These are phyloP conservation scores for Aureobasidium lini DNA, from an alignment of 2,329 filamentous ascomycete genomes.

Conservation along the genomic window DNA sequence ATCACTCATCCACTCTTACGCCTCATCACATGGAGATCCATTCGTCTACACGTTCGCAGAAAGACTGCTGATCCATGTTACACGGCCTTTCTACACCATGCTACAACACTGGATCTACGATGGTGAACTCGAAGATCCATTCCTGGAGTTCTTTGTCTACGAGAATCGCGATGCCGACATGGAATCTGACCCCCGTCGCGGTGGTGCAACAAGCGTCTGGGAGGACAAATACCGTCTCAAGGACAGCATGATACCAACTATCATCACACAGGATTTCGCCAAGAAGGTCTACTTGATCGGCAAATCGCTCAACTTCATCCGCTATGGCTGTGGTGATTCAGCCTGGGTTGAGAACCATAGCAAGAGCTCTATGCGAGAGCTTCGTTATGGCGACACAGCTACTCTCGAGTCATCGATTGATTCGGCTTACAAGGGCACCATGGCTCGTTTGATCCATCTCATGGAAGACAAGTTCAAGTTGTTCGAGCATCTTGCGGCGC, in stretches of 20 bases:
- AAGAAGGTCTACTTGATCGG: conserved; percentile 96
- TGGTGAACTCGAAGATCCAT: conserved; percentile 93
- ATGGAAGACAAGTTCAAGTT: conserved; percentile 95
- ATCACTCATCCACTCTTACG: conserved; percentile 86
- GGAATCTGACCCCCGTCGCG: conserved; percentile 35
- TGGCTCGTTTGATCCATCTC: conserved; percentile 85
- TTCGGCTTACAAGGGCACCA: conserved; percentile 94
- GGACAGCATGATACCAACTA: conserved; percentile 80
- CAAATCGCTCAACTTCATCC: conserved; percentile 96
- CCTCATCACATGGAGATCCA: conserved; percentile 87
- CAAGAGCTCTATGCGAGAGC: conserved; percentile 82
- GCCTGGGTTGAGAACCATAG: conserved; percentile 95
- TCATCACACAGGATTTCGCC: conserved; percentile 87
- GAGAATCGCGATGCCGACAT: conserved; percentile 59
- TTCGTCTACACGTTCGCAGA: conserved; percentile 92
- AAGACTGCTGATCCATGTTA: conserved; percentile 76
- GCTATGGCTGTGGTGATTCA: conserved; percentile 88
- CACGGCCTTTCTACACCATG: conserved; percentile 93
- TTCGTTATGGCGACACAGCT: conserved; percentile 87
- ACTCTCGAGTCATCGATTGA: conserved; percentile 90
- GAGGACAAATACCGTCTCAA: conserved; percentile 92
- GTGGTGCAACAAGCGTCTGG: conserved; percentile 83
- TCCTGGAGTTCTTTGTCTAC: conserved; percentile 87
- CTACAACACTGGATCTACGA: conserved; percentile 96
- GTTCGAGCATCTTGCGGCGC: conserved; percentile 80